These are phyloP conservation scores for Umbelopsis sp. DNA, from an alignment of 192 early-diverging fungal genomes.

Conservation along the genomic window DNA sequence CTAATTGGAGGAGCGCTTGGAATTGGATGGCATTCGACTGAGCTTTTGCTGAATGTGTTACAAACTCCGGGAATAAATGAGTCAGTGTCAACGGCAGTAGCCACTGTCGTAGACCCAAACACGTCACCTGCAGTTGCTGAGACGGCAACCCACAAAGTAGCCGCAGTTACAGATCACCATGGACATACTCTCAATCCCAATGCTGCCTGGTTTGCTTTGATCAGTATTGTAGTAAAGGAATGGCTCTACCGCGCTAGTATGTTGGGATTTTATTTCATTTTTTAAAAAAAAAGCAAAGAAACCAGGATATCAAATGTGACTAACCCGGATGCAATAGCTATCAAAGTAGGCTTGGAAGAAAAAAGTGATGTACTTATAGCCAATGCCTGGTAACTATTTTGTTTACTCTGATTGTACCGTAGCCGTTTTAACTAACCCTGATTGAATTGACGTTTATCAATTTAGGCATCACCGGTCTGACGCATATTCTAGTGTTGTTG, in stretches of 20 bases:
- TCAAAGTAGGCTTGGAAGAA: conserved; percentile 63
- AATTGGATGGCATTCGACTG: conserved; percentile 68
- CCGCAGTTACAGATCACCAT: conserved; percentile 28
- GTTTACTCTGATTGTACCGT: not conserved
- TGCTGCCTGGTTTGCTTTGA: conserved; percentile 73
- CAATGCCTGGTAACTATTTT: conserved; percentile 67
- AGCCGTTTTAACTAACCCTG: not conserved
- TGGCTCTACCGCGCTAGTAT: conserved; percentile 69
- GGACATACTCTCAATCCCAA: conserved; percentile 55
- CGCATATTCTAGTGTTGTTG: conserved; percentile 71
- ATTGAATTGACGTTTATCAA: not conserved
- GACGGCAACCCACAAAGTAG: conserved; percentile 13
- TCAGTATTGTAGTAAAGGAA: conserved; percentile 77
- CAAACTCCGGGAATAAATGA: conserved; percentile 30
- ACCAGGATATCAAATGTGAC: not conserved
- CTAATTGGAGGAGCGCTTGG: conserved; percentile 68
- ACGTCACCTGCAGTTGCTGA: conserved; percentile 26
- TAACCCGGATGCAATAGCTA: conserved; percentile 37
- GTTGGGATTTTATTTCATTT: not conserved
- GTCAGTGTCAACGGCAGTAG: not conserved
- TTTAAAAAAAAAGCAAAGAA: not conserved
- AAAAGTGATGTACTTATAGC: conserved; percentile 76
- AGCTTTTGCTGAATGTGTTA: conserved; percentile 48
- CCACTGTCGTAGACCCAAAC: not conserved
- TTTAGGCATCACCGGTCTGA: conserved; percentile 80